Base-by-base conservation (phyloP, 345 rosid genomes). In the Limnanthes douglasii region DNA sequence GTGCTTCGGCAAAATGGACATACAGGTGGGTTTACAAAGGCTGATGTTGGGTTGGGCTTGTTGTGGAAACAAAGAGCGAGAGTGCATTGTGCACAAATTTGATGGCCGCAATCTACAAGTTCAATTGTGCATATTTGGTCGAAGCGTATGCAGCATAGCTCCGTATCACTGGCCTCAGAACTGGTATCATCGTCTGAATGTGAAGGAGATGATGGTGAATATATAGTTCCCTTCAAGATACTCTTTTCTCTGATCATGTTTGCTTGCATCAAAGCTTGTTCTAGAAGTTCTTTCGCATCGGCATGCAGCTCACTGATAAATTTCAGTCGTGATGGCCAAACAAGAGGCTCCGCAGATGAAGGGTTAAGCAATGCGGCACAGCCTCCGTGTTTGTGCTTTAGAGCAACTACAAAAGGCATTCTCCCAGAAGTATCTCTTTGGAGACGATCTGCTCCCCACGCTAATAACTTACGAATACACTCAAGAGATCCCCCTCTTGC, bases 401-500 rank as follows among this genome's bases (percentile, higher is more conserved):
- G 31, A 1, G 99, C 99, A 61, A 92, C 94, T 2, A 49, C 18
- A 56, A 75, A 78, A 0, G 99, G 94, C 57, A 85, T 92, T 58
- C 96, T 71, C 73, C 99, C 99, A 31, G 86, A 71, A 32, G 76
- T 66, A 51, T 92, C 99, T 81, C 94, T 65, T 33, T 81, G 96
- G 54, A 60, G 68, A 47, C 99, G 93, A 73, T 92, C 94, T 8
- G 96, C 96, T 37, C 96, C 96, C 94, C 96, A 85, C 3, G 96
- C 96, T 47, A 92, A 71, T 62, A 92, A 61, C 17, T 69, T 78
- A 1, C 94, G 80, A 21, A 78, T 70, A 46, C 99, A 92, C 45
- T 81, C 99, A 11, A 85, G 76, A 56, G 96, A 92, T 30, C 99
- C 99, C 0, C 94, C 93, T 62, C 96, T 69, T 12, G 99, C 99